phyloP scores from a whole-genome alignment of 805 yeast genomes.

The Metschnikowia dekortorum region DNA sequence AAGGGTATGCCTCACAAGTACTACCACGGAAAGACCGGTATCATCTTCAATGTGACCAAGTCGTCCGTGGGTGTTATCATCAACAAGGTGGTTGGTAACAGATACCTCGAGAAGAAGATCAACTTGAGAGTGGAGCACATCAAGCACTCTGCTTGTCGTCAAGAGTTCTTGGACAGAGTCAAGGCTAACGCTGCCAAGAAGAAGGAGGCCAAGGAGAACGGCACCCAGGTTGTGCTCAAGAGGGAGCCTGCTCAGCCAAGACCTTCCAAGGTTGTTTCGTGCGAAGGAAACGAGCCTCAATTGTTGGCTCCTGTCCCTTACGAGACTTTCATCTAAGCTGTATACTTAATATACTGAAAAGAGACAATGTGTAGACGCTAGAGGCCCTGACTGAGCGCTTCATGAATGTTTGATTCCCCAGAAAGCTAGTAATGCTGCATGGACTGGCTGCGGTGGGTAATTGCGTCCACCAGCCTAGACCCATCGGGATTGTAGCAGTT shows the following conservation, averaged over 20 bases:
- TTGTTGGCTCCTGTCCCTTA: conserved; percentile 98
- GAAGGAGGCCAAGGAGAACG: conserved; percentile 91
- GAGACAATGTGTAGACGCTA: neutral
- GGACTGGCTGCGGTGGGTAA: too few species aligned
- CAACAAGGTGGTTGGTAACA: conserved; percentile 98
- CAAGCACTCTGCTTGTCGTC: conserved; percentile 99
- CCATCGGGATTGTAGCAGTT: too few species aligned
- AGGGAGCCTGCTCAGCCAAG: conserved; percentile 99
- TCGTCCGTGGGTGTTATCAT: conserved; percentile 96
- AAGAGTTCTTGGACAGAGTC: conserved; percentile 98
- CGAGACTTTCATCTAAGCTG: conserved; percentile 94
- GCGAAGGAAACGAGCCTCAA: conserved; percentile 84
- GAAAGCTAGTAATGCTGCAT: too few species aligned
- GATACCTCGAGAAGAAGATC: conserved; percentile 98
- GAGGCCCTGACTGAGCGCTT: too few species aligned
- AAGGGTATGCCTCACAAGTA: conserved; percentile 99
- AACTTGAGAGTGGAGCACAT: conserved; percentile 98
- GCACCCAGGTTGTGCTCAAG: conserved; percentile 87
- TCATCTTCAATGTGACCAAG: conserved; percentile 98
- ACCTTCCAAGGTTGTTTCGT: conserved; percentile 78
- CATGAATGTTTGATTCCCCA: too few species aligned
- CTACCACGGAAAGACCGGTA: conserved; percentile 99
- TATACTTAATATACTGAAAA: conserved; percentile 12
- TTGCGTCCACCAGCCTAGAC: too few species aligned
- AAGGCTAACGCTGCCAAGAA: conserved; percentile 92